Evolutionary conservation across 352 stramenopile genomes (phyloP), one percentile per base, ranked within the genome.

Genomic region (Achlya hypogyna): DNA sequence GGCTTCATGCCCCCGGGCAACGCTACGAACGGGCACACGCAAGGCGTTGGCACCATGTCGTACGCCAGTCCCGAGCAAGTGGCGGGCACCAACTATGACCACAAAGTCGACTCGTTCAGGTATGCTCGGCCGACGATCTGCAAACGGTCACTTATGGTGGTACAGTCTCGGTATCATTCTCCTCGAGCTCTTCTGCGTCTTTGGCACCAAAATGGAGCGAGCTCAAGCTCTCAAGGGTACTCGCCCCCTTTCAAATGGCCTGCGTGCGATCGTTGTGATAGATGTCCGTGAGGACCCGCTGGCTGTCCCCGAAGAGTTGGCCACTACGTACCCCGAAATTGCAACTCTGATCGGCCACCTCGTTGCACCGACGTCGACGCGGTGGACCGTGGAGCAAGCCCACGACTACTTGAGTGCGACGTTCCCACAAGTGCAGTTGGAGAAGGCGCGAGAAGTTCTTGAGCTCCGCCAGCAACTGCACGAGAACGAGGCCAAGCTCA

Each of bases 11-110:
- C 31, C 16, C 2, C 40, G 31, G 32, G 16, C 28, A 22, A 20
- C 54, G 29, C n/a, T 64, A 22, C 42, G 1, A 10, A 29, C 4
- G 23, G 34, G 1, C 63, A 65, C 29, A 70, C 63, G 0, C 52
- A 53, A 65, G 56, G 65, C 45, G 59, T 71, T 31, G 65, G 65
- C 23, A 71, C 65, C 25, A 62, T 65, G 53, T 63, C 65, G 42
- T 71, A 71, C 28, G 62, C 62, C 0, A 64, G 49, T n/a, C 56
- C 62, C 0, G 65, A 71, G 31, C 65, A 71, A 53, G 51, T 69
- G 5, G 42, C 51, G 18, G 59, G 65, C n/a, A 28, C 18, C 8
- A 1, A 59, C 25, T 69, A 71, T 31, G 53, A 64, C 25, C 28
- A 31, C 60, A 67, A 67, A 53, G 60, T 58, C 29, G 60, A 67